Conservation (phyloP, 106 monocot species). For the Dendrobium chrysotoxum region DNA sequence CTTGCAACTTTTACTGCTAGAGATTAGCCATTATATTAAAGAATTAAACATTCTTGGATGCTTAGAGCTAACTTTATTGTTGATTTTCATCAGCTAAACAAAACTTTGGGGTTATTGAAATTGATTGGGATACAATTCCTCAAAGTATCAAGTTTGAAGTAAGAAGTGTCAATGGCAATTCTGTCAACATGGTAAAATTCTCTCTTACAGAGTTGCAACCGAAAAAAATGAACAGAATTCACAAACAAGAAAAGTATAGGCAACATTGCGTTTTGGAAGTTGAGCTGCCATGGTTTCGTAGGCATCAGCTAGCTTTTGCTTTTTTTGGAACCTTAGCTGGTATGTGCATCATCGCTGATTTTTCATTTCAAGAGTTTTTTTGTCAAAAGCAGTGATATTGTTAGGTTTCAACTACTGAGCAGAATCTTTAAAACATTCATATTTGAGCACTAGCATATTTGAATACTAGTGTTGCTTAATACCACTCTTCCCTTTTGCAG, state of each 20-base stretch:
- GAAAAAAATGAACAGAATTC: slow-evolving; percentile 1
- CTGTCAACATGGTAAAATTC: slow-evolving; percentile 37
- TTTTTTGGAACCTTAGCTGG: slow-evolving; percentile 27
- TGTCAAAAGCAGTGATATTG: background rate
- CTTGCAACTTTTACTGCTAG: background rate
- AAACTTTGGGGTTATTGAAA: slow-evolving; percentile 86
- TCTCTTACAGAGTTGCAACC: slow-evolving; percentile 53
- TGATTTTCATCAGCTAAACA: slow-evolving; percentile 48
- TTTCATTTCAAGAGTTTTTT: background rate
- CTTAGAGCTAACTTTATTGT: background rate
- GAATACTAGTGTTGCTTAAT: background rate
- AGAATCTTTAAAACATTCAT: too few relatives aligned
- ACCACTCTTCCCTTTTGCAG: background rate
- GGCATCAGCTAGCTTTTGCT: slow-evolving; percentile 38
- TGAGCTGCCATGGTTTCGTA: slow-evolving; percentile 52
- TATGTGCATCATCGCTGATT: slow-evolving; percentile 9
- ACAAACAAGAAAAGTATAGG: slow-evolving; percentile 5
- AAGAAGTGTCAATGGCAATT: slow-evolving; percentile 41
- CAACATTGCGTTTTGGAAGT: slow-evolving; percentile 56
- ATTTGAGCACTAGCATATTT: too few relatives aligned
- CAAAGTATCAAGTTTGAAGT: slow-evolving; percentile 51
- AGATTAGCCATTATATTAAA: background rate
- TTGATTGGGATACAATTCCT: slow-evolving; percentile 65
- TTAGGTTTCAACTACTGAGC: background rate
- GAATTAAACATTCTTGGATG: background rate